phyloP scores from a whole-genome alignment of 2,329 filamentous ascomycete genomes.

The Cordyceps javanica region DNA sequence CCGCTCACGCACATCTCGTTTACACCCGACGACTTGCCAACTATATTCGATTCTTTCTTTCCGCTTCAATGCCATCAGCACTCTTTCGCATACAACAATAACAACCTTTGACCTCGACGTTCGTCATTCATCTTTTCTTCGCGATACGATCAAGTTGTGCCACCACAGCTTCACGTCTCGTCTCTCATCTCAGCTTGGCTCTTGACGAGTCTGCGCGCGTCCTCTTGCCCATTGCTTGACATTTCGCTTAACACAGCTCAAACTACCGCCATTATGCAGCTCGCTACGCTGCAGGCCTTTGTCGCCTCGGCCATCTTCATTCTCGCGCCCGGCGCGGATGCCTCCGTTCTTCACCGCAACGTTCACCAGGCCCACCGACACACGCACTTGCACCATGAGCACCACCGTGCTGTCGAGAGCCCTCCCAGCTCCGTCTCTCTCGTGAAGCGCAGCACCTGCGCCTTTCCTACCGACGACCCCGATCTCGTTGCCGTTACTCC shows the following conservation, averaged over 20 bases:
- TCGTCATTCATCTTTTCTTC: not conserved
- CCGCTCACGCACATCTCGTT: conserved; percentile 1
- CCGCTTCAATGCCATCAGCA: not conserved
- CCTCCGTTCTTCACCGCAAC: conserved; percentile 1
- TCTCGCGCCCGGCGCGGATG: conserved; percentile 7
- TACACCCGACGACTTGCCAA: not conserved
- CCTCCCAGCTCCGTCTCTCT: conserved; percentile 23
- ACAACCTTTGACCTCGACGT: not conserved
- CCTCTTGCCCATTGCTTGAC: not conserved
- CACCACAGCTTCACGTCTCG: not conserved
- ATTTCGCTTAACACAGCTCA: not conserved
- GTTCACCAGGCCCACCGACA: conserved; percentile 32
- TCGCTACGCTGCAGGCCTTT: conserved; percentile 5
- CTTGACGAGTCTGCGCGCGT: not conserved
- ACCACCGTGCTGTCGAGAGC: conserved; percentile 18
- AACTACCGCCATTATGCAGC: not conserved
- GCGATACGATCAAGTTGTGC: not conserved
- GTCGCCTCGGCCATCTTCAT: not conserved
- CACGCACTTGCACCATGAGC: conserved; percentile 24
- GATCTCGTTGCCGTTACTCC: conserved; percentile 65
- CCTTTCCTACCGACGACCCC: conserved; percentile 56
- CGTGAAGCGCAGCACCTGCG: conserved; percentile 53
- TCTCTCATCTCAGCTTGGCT: not conserved
- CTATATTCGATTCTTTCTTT: not conserved
- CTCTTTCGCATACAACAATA: not conserved